Percentiles rank a stretch among this genome's conserved stretches.
phyloP scores from a whole-genome alignment of 768 basidiomycete genomes.

The Artomyces pyxidatus region DNA sequence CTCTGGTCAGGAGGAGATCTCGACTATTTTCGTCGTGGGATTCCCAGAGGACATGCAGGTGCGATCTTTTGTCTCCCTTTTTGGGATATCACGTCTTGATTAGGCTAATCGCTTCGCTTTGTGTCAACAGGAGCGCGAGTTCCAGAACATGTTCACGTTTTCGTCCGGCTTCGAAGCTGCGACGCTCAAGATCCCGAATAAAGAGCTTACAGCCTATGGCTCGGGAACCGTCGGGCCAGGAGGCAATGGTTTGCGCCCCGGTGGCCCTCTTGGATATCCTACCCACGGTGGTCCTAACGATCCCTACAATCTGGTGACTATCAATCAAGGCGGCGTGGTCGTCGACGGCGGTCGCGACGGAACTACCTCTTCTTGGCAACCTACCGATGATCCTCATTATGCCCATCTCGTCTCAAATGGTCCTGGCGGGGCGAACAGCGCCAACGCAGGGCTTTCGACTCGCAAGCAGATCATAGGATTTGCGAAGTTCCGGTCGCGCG shows the following conservation, averaged over 20 bases:
- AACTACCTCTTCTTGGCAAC: constrained; percentile 56
- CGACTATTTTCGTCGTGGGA: constrained; percentile 96
- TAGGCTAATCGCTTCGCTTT: constrained; percentile 9
- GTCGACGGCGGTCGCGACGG: constrained; percentile 73
- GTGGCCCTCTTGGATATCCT: constrained; percentile 15
- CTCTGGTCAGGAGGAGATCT: constrained; percentile 72
- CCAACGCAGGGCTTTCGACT: constrained; percentile 35
- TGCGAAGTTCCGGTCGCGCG: constrained; percentile 85
- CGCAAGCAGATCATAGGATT: constrained; percentile 98
- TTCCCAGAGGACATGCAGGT: constrained; percentile 99
- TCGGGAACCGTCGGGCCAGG: constrained; percentile 17
- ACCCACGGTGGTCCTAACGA: constrained; percentile 54
- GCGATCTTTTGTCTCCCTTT: constrained; percentile 19
- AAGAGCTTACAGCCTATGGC: constrained; percentile 75
- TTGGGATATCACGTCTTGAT: constrained; percentile 8
- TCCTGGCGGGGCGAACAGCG: constrained; percentile 7
- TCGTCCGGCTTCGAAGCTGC: constrained; percentile 94
- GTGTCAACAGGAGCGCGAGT: constrained; percentile 81
- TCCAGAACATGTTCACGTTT: constrained; percentile 99
- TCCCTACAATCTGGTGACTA: constrained; percentile 76
- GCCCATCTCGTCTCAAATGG: constrained; percentile 18
- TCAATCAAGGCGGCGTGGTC: constrained; percentile 79
- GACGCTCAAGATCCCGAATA: constrained; percentile 94
- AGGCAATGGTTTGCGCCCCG: constrained; percentile 12
- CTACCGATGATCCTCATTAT: constrained; percentile 29